Base-by-base conservation (phyloP, 176 grass and related monocot genomes). In the Paspalum vaginatum region DNA sequence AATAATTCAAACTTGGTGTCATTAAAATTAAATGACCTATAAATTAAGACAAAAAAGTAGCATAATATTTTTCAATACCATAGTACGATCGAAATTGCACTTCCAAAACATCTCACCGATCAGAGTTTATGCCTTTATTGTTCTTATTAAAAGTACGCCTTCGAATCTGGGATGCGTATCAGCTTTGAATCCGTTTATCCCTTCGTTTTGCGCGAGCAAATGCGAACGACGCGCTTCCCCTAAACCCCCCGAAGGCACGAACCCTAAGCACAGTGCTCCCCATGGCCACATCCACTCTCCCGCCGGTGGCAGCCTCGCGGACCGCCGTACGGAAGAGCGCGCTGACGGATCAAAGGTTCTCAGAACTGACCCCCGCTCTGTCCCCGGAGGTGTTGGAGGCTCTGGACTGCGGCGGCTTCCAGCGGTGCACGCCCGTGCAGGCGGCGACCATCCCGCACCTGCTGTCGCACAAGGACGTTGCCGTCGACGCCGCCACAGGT, bases 401-500 rank as follows among this genome's bases (percentile, higher is more conserved):
- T 25, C 92, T 98, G 18, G 64, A 63, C 40, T 45, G 74, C 45
- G 89, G 87, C 16, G 94, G 94, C 22, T 97, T 97, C 83, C 81
- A 47, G 21, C 55, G 71, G 57, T 97, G 95, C 87, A 94, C 92
- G 50, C 95, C 92, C 11, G 95, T 98, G 47, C 92, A 98, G 90
- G 88, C 80, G 69, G 92, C 90, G 24, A 85, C 86, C 59, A 93
- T 98, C 72, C 96, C 96, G 11, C 88, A 89, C 71, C 92, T 98
- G 50, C 51, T 92, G 32, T 54, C 83, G n/a, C 86, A 95, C 81
- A 98, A 95, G 88, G 96, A 98, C 71, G 92, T 98, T 14, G 79
- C 96, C 24, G 92, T 98, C 4, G 90, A 98, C 49, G 96, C 96
- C 21, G 92, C 96, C 37, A 98, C 96, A 17, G 96, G 96, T 4